Conservation (phyloP, 1,139 yeast genomes). For the Suhomyces ambrosiae region DNA sequence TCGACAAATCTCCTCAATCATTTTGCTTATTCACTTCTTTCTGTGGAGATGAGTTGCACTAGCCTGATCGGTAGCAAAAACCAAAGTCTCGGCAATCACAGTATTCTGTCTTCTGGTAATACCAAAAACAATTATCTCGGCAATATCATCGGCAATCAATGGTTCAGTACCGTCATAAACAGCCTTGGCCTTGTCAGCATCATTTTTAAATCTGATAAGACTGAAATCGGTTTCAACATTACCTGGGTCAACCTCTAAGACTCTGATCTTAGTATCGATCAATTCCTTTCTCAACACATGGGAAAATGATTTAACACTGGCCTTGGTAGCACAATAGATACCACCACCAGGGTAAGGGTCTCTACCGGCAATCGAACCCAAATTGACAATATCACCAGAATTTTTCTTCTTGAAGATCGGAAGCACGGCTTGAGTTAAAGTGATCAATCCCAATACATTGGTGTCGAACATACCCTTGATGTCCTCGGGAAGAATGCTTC, state of each 20-base stretch:
- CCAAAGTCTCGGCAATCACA: constrained; percentile 75
- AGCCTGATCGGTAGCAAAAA: constrained; percentile 80
- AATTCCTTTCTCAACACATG: constrained; percentile 77
- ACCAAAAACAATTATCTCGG: constrained; percentile 76
- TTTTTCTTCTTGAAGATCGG: constrained; percentile 51
- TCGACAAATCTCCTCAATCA: no score
- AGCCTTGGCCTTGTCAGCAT: constrained; percentile 63
- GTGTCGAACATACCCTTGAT: constrained; percentile 43
- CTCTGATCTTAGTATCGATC: constrained; percentile 71
- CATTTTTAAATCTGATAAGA: constrained; percentile 74
- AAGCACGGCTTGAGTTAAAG: constrained; percentile 42
- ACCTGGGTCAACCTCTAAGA: constrained; percentile 86
- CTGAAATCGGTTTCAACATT: constrained; percentile 88
- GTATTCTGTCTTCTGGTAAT: constrained; percentile 71
- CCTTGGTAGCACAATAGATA: constrained; percentile 87
- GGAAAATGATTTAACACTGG: constrained; percentile 76
- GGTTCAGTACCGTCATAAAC: constrained; percentile 78
- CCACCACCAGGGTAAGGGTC: constrained; percentile 87
- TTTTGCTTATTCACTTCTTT: constrained; percentile 6
- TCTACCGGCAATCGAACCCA: constrained; percentile 88
- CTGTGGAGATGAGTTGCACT: constrained; percentile 59
- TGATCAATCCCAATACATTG: constrained; percentile 45
- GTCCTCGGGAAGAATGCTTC: constrained; percentile 35
- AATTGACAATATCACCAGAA: constrained; percentile 75
- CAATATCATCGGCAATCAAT: constrained; percentile 73